Base-by-base conservation (phyloP, 2,329 filamentous ascomycete species). In the Penicillium sp. region DNA sequence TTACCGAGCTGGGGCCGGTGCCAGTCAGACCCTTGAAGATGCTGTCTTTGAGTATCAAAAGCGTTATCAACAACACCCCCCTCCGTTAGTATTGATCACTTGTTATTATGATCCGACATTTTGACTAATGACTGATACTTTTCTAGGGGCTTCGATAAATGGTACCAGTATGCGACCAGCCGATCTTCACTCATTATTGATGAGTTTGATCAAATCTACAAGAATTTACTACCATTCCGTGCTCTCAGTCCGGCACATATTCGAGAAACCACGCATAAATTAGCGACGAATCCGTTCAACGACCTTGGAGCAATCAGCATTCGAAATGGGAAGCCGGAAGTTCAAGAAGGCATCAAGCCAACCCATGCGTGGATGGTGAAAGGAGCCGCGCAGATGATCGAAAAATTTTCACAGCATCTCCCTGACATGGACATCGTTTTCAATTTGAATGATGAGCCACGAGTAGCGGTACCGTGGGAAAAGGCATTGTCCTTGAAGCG, bases 351-450 rank as follows among this genome's bases (percentile, higher is more conserved):
- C 21, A 78, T 84, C 8, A 72, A 77, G 46, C 78, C 77, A 1
- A 82, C 82, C 3, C 81, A 85, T 65, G 72, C 75, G 15, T 84
- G 82, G 81, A 82, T 84, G 78, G 71, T 85, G 7, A 75, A 81
- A 26, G 81, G 81, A 20, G 72, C 81, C 1, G 70, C 76, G 1
- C 61, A 71, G 6, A 82, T 86, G 73, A 81, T 86, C 26, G 71
- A 75, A 29, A 73, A 76, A 1, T 84, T 85, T 57, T 73, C 75
- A 1, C 63, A 80, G 49, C 74, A 77, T 57, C 72, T 86, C 24
- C 84, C 84, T 0, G 83, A 86, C 53, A 86, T 86, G 83, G 83
- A 85, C 60, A 65, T 86, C 30, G 82, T 80, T 0, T 80, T 86
- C 68, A 86, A 86, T 54, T 62, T 85, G n/a, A 83, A 85, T 52